Percentiles rank a stretch among this genome's conserved stretches.
phyloP scores from a whole-genome alignment of 2,329 filamentous ascomycete genomes.

The Blastomyces gilchristii region DNA sequence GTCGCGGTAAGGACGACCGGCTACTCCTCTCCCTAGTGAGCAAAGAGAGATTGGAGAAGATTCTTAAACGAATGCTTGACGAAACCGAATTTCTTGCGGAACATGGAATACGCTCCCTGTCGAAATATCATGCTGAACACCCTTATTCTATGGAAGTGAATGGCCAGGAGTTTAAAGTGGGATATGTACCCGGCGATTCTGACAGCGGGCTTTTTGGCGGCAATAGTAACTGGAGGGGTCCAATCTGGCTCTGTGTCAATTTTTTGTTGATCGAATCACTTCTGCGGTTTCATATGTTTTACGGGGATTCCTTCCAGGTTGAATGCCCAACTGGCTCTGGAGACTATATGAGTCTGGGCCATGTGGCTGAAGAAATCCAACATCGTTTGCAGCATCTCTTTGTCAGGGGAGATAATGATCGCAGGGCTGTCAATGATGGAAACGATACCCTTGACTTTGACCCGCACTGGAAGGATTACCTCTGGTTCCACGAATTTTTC shows the following conservation, averaged over 20 bases:
- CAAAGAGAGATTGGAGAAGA: constrained; percentile 82
- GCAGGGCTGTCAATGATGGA: constrained; percentile 77
- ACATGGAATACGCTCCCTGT: constrained; percentile 83
- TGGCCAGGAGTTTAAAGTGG: constrained; percentile 75
- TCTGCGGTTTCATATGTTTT: constrained; percentile 94
- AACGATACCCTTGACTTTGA: constrained; percentile 84
- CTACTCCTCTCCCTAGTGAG: constrained; percentile 83
- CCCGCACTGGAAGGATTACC: constrained; percentile 79
- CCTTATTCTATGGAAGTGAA: constrained; percentile 96
- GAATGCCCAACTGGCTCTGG: constrained; percentile 91
- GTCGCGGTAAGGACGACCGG: constrained; percentile 80
- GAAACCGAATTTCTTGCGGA: constrained; percentile 87
- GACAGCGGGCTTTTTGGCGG: constrained; percentile 91
- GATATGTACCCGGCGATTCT: constrained; percentile 89
- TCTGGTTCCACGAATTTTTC: constrained; percentile 98
- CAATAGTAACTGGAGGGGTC: constrained; percentile 96
- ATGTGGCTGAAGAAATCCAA: constrained; percentile 89
- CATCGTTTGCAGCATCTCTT: constrained; percentile 90
- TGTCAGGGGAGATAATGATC: constrained; percentile 69
- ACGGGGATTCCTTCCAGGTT: constrained; percentile 75
- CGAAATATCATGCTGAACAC: constrained; percentile 79
- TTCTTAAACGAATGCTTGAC: constrained; percentile 83
- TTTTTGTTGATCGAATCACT: constrained; percentile 88
- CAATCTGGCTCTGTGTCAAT: constrained; percentile 94
- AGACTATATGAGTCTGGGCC: constrained; percentile 89